A percentile compares a stretch with the other conserved stretches of the same genome.
These are phyloP conservation scores for Carpinus viminea DNA, from an alignment of 306 rosid genomes.

Conservation along the genomic window DNA sequence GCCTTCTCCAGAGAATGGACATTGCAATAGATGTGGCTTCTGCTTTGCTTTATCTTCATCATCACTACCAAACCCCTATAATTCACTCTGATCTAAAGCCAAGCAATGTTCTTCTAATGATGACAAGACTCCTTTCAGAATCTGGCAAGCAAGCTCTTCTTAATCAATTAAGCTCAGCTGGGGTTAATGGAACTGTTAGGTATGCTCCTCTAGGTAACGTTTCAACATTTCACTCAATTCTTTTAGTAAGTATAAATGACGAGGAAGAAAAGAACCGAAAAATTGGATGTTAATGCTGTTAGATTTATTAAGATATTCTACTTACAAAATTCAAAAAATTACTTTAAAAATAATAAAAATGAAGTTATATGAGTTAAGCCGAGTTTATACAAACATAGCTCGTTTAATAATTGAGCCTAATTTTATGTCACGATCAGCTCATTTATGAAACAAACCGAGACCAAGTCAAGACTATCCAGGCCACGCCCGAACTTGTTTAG, in stretches of 20 bases:
- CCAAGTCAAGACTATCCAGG: no score
- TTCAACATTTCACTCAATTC: neutral
- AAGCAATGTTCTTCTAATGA: conserved; percentile 21
- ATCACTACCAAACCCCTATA: conserved; percentile 10
- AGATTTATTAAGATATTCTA: no score
- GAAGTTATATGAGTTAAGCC: no score
- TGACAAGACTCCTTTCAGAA: conserved; percentile 15
- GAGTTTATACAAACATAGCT: no score
- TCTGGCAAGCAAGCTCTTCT: neutral
- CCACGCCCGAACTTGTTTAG: no score
- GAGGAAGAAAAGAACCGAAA: no score
- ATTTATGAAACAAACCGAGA: no score
- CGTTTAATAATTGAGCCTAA: no score
- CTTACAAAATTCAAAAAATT: no score
- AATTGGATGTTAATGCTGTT: no score
- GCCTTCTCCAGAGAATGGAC: conserved; percentile 6
- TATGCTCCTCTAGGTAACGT: conserved; percentile 9
- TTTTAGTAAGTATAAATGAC: neutral
- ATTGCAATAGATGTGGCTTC: conserved; percentile 27
- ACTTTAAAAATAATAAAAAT: no score
- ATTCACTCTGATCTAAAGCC: conserved; percentile 31
- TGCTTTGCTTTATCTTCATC: conserved; percentile 28
- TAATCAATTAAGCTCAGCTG: neutral
- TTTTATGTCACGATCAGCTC: no score
- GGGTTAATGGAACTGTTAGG: conserved; percentile 16